Conservation (phyloP, 2,329 filamentous ascomycete species). For the Nothomitra cinnamomea region DNA sequence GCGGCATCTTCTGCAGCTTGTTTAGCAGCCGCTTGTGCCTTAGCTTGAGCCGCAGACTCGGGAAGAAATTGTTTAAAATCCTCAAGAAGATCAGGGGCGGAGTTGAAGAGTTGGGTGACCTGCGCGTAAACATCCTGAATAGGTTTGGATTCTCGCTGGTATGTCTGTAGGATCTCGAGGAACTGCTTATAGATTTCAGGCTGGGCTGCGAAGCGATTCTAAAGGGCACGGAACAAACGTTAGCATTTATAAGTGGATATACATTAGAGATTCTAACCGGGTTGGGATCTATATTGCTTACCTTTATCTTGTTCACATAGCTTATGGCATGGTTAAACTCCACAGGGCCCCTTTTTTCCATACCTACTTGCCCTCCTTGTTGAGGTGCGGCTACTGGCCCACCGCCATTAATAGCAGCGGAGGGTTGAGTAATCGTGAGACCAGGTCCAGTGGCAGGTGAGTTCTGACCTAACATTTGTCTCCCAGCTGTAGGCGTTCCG, state of each 20-base stretch:
- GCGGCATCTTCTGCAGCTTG: slow-evolving; percentile 52
- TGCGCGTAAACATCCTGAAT: slow-evolving; percentile 98
- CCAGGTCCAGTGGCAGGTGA: slow-evolving; percentile 26
- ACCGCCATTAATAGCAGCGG: slow-evolving; percentile 44
- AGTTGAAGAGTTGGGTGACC: slow-evolving; percentile 84
- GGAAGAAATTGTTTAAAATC: slow-evolving; percentile 98
- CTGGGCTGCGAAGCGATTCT: slow-evolving; percentile 94
- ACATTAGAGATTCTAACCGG: neutral
- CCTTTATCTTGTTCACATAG: slow-evolving; percentile 99
- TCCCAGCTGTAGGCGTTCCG: slow-evolving; percentile 21
- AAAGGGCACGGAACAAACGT: neutral
- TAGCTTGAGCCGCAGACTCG: slow-evolving; percentile 62
- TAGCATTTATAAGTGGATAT: neutral
- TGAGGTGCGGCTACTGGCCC: slow-evolving; percentile 31
- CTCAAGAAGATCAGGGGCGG: slow-evolving; percentile 83
- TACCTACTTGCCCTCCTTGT: slow-evolving; percentile 29
- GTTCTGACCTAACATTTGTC: slow-evolving; percentile 32
- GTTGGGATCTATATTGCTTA: slow-evolving; percentile 25
- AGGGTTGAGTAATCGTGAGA: slow-evolving; percentile 30
- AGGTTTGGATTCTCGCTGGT: slow-evolving; percentile 92
- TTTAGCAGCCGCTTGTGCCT: slow-evolving; percentile 38
- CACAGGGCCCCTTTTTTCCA: slow-evolving; percentile 82
- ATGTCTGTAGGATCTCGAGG: slow-evolving; percentile 92
- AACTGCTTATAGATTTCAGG: slow-evolving; percentile 99
- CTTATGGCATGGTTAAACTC: slow-evolving; percentile 99